These are phyloP conservation scores for Pelomyxa schiedti DNA, from an alignment of 78 protist species.

Conservation along the genomic window DNA sequence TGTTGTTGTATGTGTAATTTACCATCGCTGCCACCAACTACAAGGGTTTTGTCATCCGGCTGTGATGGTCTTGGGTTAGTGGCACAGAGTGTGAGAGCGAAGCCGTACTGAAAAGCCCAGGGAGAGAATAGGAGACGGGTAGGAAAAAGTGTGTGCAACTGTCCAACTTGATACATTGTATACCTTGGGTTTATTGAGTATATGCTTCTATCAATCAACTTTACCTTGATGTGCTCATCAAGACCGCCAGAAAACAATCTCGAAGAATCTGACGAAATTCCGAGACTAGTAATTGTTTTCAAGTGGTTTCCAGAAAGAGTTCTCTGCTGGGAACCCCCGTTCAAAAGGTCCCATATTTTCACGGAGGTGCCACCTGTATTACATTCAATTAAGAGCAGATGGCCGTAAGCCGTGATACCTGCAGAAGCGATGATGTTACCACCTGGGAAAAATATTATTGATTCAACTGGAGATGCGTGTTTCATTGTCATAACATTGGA, in stretches of 20 bases:
- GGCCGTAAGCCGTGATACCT: too few relatives aligned
- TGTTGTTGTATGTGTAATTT: too few relatives aligned
- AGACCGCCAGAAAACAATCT: constrained; percentile 13
- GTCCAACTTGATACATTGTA: not conserved
- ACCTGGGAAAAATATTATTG: constrained; percentile 9
- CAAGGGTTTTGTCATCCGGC: too few relatives aligned
- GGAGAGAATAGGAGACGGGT: constrained; percentile 12
- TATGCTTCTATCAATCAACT: too few relatives aligned
- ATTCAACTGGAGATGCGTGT: constrained; percentile 47
- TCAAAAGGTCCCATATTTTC: constrained; percentile 28
- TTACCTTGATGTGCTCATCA: constrained; percentile 35
- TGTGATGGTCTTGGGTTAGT: too few relatives aligned
- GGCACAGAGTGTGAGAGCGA: constrained; percentile 10
- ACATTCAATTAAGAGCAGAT: too few relatives aligned
- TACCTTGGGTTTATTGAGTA: too few relatives aligned
- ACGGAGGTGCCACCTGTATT: not conserved
- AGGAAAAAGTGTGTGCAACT: constrained; percentile 9
- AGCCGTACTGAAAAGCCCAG: constrained; percentile 17
- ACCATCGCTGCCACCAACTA: too few relatives aligned
- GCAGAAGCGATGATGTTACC: constrained; percentile 14
- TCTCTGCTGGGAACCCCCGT: constrained; percentile 33
- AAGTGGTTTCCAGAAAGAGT: constrained; percentile 14
- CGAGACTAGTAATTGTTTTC: constrained; percentile 27
- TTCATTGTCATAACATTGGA: constrained; percentile 1
- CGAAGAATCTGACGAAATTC: not conserved